Base-by-base conservation (phyloP, 345 rosid species). In the Microthlaspi erraticum region DNA sequence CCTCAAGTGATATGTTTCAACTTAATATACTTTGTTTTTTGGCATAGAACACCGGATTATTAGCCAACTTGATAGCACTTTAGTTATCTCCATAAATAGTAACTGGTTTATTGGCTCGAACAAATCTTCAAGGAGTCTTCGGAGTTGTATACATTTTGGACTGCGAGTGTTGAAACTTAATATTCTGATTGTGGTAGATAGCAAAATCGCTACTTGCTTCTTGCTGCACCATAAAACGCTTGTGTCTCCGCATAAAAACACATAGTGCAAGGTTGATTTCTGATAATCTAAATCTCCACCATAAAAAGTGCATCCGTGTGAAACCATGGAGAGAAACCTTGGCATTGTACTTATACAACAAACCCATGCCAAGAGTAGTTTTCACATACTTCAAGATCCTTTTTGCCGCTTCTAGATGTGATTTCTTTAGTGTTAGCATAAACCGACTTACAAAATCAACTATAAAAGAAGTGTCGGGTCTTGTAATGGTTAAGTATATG, bases 401-500 rank as follows among this genome's bases (percentile, higher is more conserved):
- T 11, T 45, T 45, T 2, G 50, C 23, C 5, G 50, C 50, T 17
- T 45, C 20, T 45, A 45, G 23, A 3, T 45, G 50, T 45, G 50
- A 37, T 9, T 53, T 51, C 5, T 17, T 66, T 66, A 41, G 60
- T 13, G 7, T n/a, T 14, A 37, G 71, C 60, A 66, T 66, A 36
- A 66, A 52, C 11, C 29, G 16, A 39, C 49, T 53, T 13, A 55
- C 32, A 42, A 66, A 60, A 12, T 32, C 42, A 12, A 67, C 62
- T 1, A 18, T 32, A 5, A 53, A 53, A 5, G 52, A 39, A 53
- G 32, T 68, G 1, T 68, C 49, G 4, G 54, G 54, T 16, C 56
- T 54, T 68, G 53, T 56, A 33, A 68, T 68, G 7, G 73, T 56
- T 19, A 68, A 43, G 20, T 56, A 44, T 17, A 68, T 3, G 4